Base-by-base conservation (phyloP, 2,329 filamentous ascomycete species). In the Cryoendolithus antarcticus region DNA sequence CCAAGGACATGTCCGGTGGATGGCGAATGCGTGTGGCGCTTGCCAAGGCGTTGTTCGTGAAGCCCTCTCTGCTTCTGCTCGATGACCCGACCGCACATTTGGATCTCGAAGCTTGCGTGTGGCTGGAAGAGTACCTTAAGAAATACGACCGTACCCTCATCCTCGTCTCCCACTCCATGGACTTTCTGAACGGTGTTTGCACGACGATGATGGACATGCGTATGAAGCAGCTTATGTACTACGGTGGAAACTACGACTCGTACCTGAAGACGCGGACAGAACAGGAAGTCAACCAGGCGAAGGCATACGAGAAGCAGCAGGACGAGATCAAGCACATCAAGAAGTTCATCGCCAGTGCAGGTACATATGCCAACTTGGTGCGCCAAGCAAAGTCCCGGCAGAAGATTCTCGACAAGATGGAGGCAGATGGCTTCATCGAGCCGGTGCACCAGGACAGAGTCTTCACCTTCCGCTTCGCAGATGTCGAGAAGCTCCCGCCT, bases 361-460 rank as follows among this genome's bases (percentile, higher is more conserved):
- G 93, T 88, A 98, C 91, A 45, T 98, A 98, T 60, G 91, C 93
- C 76, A 98, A 98, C 72, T 75, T 98, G 72, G 91, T 98, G 61
- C 77, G 85, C 64, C 91, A 98, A 69, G 93, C 93, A 66, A 98
- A 98, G 75, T 96, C 91, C 32, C 80, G 91, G 49, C 91, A 98
- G 69, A 98, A 98, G 85, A 96, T 96, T 65, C 75, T 96, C 51
- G 91, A 98, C 76, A 98, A 98, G 80, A 98, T 98, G 91, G 89
- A 96, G 74, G 91, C 93, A 54, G 91, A 98, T 57, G 91, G 91
- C 52, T 91, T 96, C 66, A 96, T 98, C 61, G 82, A 98, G 67
- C 84, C 86, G 41, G 86, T 98, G 46, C 66, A 73, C 40, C 67
- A 76, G 48, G 91, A 98, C 67, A 76, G 78, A 46, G 82, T 94